These are phyloP conservation scores for Pelargonium cotyledonis DNA, from an alignment of 441 rosid species.

Conservation along the genomic window DNA sequence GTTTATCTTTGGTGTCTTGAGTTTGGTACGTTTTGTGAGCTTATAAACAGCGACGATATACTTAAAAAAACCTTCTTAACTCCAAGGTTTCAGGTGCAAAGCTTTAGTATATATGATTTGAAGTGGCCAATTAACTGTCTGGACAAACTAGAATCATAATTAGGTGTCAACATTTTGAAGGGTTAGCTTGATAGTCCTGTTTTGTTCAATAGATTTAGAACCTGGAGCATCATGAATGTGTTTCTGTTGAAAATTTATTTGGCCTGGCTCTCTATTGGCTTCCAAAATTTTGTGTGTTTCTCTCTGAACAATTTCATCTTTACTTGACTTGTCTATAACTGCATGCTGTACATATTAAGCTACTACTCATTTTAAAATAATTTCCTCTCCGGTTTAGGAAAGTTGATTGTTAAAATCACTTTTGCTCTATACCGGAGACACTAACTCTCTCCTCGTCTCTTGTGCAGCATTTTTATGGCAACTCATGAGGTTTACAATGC, in stretches of 20 bases:
- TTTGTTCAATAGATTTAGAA: too few species aligned
- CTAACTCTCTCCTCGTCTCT: slow-evolving; percentile 17
- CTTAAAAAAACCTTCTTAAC: too few species aligned
- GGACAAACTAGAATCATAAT: neutral
- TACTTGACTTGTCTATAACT: neutral
- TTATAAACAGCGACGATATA: too few species aligned
- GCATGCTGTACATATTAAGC: neutral
- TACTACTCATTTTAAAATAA: neutral
- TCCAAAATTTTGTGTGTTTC: neutral
- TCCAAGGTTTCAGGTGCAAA: neutral
- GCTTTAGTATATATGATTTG: neutral
- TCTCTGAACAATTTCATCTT: neutral
- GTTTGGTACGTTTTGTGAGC: neutral
- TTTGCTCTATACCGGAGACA: neutral
- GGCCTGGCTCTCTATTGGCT: too few species aligned
- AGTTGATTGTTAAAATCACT: neutral
- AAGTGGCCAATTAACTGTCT: neutral
- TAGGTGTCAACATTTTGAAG: neutral
- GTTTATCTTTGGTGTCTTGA: neutral
- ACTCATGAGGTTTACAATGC: slow-evolving; percentile 86
- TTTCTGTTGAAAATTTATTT: too few species aligned
- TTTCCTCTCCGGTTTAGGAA: neutral
- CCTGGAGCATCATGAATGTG: too few species aligned
- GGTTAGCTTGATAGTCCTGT: too few species aligned
- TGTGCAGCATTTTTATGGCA: slow-evolving; percentile 90